phyloP scores from a whole-genome alignment of 139 green algal species.

The Auxenochlorella pyrenoidosa region DNA sequence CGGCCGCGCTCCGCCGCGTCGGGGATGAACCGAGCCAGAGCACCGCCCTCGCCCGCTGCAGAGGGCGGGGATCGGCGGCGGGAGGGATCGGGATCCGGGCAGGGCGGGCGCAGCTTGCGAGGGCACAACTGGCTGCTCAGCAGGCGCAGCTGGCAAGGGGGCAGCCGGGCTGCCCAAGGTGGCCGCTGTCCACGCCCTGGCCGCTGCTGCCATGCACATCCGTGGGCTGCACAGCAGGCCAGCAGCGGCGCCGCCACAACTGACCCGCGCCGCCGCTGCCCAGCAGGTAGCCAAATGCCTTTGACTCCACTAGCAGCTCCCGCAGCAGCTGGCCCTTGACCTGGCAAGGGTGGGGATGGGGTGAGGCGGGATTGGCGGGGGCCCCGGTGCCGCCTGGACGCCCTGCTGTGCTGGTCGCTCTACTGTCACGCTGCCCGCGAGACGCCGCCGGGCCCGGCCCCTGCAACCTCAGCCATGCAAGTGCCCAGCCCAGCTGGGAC shows the following conservation, averaged over 20 bases:
- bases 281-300: conserved; percentile 66
- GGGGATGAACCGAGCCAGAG: conserved; percentile 62
- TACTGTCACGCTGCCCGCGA: too few species aligned
- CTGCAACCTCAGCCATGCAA: too few species aligned
- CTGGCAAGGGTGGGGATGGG: background rate
- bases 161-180: too few species aligned
- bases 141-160: too few species aligned
- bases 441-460: too few species aligned
- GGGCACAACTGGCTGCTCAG: too few species aligned
- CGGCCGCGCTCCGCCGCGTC: conserved; percentile 53
- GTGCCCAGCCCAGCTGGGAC: too few species aligned
- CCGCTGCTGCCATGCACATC: background rate
- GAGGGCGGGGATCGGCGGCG: background rate
- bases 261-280: conserved; percentile 56
- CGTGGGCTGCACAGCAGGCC: background rate
- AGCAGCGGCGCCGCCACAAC: background rate
- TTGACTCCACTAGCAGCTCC: conserved; percentile 69
- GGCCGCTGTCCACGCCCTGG: too few species aligned
- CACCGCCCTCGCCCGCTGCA: conserved; percentile 45
- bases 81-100: too few species aligned
- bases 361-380: too few species aligned
- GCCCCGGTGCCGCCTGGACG: background rate
- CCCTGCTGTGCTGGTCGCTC: too few species aligned
- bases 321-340: conserved; percentile 69
- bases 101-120: too few species aligned